A percentile compares a stretch with the other conserved stretches of the same genome.
phyloP scores from a whole-genome alignment of 169 alveolate species.

The Plasmodium sp. region DNA sequence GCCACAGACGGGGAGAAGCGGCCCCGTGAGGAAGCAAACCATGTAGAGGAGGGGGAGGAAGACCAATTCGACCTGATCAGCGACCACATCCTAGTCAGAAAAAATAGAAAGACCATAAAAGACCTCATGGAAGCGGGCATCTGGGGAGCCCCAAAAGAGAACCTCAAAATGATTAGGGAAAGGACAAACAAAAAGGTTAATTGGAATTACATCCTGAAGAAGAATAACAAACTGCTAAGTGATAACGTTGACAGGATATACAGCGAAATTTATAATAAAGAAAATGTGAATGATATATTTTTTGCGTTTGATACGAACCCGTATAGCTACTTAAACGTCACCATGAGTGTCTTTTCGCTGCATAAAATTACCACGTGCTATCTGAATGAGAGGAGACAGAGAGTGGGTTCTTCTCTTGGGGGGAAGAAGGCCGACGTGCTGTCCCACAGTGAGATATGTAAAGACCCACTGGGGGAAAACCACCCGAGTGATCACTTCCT shows the following conservation, averaged over 20 bases:
- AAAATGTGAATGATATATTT: slow-evolving; percentile 45
- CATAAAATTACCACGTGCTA: slow-evolving; percentile 36
- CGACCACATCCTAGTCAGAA: slow-evolving; percentile 22
- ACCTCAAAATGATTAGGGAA: slow-evolving; percentile 59
- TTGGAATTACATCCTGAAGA: slow-evolving; percentile 63
- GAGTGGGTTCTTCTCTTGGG: neutral
- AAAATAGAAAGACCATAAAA: slow-evolving; percentile 27
- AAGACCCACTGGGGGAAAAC: neutral
- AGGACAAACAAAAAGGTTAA: slow-evolving; percentile 37
- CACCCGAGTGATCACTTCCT: slow-evolving; percentile 6
- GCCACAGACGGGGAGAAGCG: neutral
- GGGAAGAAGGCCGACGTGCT: neutral
- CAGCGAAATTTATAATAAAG: slow-evolving; percentile 23
- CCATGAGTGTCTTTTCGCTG: slow-evolving; percentile 69
- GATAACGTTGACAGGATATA: slow-evolving; percentile 57
- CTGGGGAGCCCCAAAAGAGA: slow-evolving; percentile 59
- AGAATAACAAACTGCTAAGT: slow-evolving; percentile 27
- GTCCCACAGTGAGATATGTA: neutral
- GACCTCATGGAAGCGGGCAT: slow-evolving; percentile 43
- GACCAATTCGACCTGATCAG: slow-evolving; percentile 28
- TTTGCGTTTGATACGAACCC: slow-evolving; percentile 67
- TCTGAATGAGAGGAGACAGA: slow-evolving; percentile 29
- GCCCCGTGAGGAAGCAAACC: neutral
- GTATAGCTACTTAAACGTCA: slow-evolving; percentile 50
- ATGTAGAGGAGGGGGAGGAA: neutral